Conservation (phyloP, 1,284 basidiomycete genomes). For the Microbotryum intermedium region DNA sequence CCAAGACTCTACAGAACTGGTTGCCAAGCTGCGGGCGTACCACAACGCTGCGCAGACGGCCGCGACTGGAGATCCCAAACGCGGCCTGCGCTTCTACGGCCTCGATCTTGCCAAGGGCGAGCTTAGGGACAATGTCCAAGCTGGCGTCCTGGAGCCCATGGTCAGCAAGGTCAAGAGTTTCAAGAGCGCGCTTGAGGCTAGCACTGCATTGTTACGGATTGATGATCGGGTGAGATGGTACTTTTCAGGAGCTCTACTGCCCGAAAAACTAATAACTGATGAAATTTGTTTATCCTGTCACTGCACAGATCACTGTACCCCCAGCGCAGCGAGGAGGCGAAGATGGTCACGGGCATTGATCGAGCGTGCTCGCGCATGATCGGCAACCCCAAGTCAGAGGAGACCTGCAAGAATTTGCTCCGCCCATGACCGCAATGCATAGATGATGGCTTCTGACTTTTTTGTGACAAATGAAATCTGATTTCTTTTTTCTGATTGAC, state of each 20-base stretch:
- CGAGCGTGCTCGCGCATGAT: neutral
- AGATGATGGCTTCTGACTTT: no score
- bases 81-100: conserved; percentile 86
- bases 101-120: conserved; percentile 90
- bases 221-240: conserved; percentile 48
- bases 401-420: no score
- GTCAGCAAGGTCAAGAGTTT: conserved; percentile 90
- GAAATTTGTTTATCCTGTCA: neutral
- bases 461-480: no score
- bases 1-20: conserved; percentile 95
- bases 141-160: conserved; percentile 92
- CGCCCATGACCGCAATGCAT: no score
- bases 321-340: conserved; percentile 25
- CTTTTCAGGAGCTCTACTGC: neutral
- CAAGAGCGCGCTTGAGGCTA: conserved; percentile 94
- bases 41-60: conserved; percentile 90
- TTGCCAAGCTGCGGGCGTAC: conserved; percentile 93
- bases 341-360: conserved; percentile 26
- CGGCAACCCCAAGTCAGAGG: no score
- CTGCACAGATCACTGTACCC: conserved; percentile 25
- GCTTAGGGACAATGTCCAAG: conserved; percentile 86
- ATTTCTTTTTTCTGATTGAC: no score
- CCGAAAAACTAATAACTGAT: neutral
- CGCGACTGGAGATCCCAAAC: conserved; percentile 84
- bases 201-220: conserved; percentile 87